phyloP scores from a whole-genome alignment of 2,329 filamentous ascomycete species.

The Rugonectria rugulosa region DNA sequence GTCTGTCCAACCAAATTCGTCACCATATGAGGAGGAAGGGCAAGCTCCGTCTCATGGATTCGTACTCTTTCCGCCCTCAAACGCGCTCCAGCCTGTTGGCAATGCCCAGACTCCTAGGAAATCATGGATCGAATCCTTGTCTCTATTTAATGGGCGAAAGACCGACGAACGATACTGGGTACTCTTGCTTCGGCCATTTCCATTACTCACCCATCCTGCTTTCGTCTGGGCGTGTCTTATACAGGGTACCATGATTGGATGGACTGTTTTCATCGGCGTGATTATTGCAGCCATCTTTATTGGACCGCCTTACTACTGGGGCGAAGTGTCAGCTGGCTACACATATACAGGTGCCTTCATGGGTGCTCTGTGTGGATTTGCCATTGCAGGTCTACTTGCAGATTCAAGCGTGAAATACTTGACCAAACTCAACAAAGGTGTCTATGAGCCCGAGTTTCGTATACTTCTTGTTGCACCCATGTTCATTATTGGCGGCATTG shows the following conservation, averaged over 20 bases:
- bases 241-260: slow-evolving; percentile 90
- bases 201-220: slow-evolving; percentile 83
- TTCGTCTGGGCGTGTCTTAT: slow-evolving; percentile 83
- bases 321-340: slow-evolving; percentile 83
- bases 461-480: slow-evolving; percentile 85
- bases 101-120: slow-evolving; percentile 55
- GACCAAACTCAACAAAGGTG: slow-evolving; percentile 77
- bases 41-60: slow-evolving; percentile 35
- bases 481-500: slow-evolving; percentile 77
- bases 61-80: slow-evolving; percentile 43
- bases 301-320: slow-evolving; percentile 81
- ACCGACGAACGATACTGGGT: slow-evolving; percentile 76
- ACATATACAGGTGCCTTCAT: slow-evolving; percentile 87
- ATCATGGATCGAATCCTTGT: slow-evolving; percentile 67
- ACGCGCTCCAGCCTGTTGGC: slow-evolving; percentile 45
- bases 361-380: slow-evolving; percentile 80
- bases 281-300: slow-evolving; percentile 85
- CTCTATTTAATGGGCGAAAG: slow-evolving; percentile 82
- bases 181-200: slow-evolving; percentile 76
- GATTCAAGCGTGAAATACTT: slow-evolving; percentile 76
- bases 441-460: slow-evolving; percentile 92
- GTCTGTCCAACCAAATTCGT: slow-evolving; percentile 11
- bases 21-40: slow-evolving; percentile 1
- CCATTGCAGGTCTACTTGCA: slow-evolving; percentile 75
- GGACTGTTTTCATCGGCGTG: slow-evolving; percentile 92